Percentiles rank a stretch among this genome's conserved stretches.
phyloP scores from a whole-genome alignment of 2,329 filamentous ascomycete species.

The Talaromyces albobiverticillius region DNA sequence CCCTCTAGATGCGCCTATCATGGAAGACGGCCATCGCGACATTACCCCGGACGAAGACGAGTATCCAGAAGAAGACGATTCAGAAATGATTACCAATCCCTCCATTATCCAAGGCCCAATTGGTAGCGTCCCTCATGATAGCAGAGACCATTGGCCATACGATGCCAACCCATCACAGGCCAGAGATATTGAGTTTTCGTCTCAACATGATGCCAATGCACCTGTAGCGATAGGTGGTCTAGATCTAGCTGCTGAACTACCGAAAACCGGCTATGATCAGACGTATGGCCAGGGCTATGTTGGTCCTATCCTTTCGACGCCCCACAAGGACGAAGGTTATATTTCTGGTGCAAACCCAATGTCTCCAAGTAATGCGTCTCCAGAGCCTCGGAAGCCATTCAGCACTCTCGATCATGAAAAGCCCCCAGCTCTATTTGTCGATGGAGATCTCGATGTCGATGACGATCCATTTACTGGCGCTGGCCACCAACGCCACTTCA shows the following conservation, averaged over 20 bases:
- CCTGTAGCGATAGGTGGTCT: conserved; percentile 42
- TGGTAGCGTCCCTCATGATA: conserved; percentile 52
- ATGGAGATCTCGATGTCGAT: conserved; percentile 48
- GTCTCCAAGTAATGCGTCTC: conserved; percentile 47
- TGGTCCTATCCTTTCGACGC: conserved; percentile 46
- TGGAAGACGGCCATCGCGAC: conserved; percentile 57
- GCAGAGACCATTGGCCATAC: conserved; percentile 55
- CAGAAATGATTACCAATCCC: conserved; percentile 77
- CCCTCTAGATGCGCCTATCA: conserved; percentile 66
- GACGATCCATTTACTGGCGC: conserved; percentile 64
- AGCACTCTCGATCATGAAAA: conserved; percentile 52
- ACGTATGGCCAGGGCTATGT: conserved; percentile 61
- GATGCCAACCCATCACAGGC: conserved; percentile 53
- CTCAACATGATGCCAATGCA: conserved; percentile 18
- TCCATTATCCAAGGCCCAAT: conserved; percentile 76
- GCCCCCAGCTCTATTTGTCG: conserved; percentile 47
- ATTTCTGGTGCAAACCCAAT: conserved; percentile 70
- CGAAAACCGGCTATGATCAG: conserved; percentile 53
- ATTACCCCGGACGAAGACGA: conserved; percentile 78
- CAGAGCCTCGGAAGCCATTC: conserved; percentile 46
- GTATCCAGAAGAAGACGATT: conserved; percentile 46
- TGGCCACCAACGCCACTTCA: conserved; percentile 64
- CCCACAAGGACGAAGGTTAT: conserved; percentile 81
- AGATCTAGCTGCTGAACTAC: conserved; percentile 54
- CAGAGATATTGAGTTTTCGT: conserved; percentile 38